Conservation (phyloP, 2,329 filamentous ascomycete genomes). For the Cryphonectria japonica region DNA sequence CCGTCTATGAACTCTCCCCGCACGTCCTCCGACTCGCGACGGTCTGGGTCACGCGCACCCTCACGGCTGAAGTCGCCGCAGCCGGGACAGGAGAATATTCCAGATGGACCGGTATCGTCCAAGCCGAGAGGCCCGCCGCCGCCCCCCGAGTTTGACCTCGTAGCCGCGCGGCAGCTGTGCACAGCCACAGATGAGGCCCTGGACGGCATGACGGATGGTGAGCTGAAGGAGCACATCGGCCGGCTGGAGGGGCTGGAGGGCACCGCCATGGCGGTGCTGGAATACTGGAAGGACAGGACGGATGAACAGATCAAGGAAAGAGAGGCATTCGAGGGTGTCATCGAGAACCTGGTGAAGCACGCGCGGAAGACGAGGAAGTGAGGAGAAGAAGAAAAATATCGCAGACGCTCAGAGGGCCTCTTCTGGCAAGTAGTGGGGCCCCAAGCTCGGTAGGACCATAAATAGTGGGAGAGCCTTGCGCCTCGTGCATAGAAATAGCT, state of each 20-base stretch:
- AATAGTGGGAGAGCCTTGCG: neutral
- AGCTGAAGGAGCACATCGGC: slow-evolving; percentile 72
- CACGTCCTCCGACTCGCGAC: slow-evolving; percentile 57
- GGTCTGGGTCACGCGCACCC: slow-evolving; percentile 44
- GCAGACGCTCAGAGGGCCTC: neutral
- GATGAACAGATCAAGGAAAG: slow-evolving; percentile 89
- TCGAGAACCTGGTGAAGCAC: slow-evolving; percentile 94
- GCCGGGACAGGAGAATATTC: slow-evolving; percentile 52
- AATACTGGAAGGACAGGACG: slow-evolving; percentile 85
- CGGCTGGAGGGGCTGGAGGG: slow-evolving; percentile 70
- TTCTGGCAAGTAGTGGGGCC: neutral
- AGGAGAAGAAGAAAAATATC: slow-evolving; percentile 27
- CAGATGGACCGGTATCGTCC: slow-evolving; percentile 39
- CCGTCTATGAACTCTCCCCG: slow-evolving; percentile 73
- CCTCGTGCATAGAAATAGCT: neutral
- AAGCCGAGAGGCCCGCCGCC: slow-evolving; percentile 57
- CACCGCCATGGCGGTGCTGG: slow-evolving; percentile 76
- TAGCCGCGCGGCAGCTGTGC: slow-evolving; percentile 77
- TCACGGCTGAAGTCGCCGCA: slow-evolving; percentile 41
- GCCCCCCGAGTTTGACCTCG: slow-evolving; percentile 77
- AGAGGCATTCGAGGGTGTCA: slow-evolving; percentile 93
- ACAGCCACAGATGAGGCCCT: slow-evolving; percentile 84
- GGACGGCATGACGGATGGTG: slow-evolving; percentile 74
- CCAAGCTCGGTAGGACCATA: neutral
- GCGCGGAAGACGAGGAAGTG: slow-evolving; percentile 82